Evolutionary conservation across 345 rosid species (phyloP), one percentile per base, ranked within the genome.

Genomic region (Eucalyptus regnans): DNA sequence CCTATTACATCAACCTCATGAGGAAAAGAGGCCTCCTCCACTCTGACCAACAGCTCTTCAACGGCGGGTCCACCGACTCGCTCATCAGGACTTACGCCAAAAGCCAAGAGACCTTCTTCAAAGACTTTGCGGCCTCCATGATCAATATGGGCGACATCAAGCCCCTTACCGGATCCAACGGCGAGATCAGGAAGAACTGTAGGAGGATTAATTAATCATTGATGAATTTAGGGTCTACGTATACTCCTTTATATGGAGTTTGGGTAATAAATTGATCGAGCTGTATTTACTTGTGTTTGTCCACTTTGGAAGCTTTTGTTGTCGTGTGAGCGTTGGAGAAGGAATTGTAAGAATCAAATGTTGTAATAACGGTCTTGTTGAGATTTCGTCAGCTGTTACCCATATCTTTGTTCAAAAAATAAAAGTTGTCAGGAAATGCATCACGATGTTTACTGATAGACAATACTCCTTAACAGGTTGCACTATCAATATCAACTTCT

Each of bases 401-500:
- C 29, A 76, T 52, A 17, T 20, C 48, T 41, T 76, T 76, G 62
- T 33, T 33, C 25, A 25, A 68, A 68, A 68, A 17, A 8, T 9
- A 8, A 17, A 68, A 68, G 25, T 68, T 17, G 48, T 76, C 41
- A 41, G 16, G 8, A 76, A 37, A 37, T 71, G 81, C 81, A 71
- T 71, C 46, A 9, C 13, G 46, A 33, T 18, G 81, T 71, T 37
- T 37, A 71, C 46, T 2, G 6, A 41, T 9, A 37, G 81, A 37
- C 27, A 71, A 27, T 37, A 18, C 6, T 9, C 7, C 25, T 71
- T 33, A 5, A 17, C 44, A 71, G 44, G 83, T 91, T 97, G 91
- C 97, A 96, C 91, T 96, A 94, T 89, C 94, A 96, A 88, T 96
- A 96, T 87, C 54, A 95, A 97, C 90, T 88, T 95, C 64, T 96